Conservation (phyloP, 1,139 yeast species). For the Lodderomyces theae region DNA sequence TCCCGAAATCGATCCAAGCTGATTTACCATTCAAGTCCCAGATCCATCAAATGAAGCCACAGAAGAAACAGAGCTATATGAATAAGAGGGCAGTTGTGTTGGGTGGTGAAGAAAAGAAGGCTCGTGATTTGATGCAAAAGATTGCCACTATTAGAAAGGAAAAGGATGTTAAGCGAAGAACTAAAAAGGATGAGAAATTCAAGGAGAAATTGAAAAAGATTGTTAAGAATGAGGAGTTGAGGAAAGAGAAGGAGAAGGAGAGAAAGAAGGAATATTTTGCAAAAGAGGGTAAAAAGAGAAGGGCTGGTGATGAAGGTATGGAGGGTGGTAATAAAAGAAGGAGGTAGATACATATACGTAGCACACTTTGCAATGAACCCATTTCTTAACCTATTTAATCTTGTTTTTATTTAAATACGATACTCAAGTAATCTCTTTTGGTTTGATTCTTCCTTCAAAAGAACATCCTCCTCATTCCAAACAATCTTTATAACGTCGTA, state of each 20-base stretch:
- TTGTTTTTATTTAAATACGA: conserved; percentile 24
- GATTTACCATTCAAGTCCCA: conserved; percentile 91
- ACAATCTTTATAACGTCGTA: conserved; percentile 70
- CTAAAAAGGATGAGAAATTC: conserved; percentile 76
- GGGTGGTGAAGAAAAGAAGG: conserved; percentile 91
- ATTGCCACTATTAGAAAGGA: conserved; percentile 81
- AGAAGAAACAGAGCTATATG: conserved; percentile 77
- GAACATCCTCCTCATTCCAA: conserved; percentile 56
- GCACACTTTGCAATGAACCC: background rate
- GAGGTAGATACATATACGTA: no score
- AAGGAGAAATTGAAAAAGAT: conserved; percentile 70
- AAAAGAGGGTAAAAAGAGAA: conserved; percentile 68
- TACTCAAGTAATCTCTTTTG: conserved; percentile 33
- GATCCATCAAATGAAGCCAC: conserved; percentile 83
- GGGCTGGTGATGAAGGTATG: conserved; percentile 37
- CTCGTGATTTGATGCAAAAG: conserved; percentile 84
- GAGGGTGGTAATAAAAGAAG: conserved; percentile 5
- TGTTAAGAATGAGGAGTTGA: conserved; percentile 69
- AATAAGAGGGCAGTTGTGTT: conserved; percentile 92
- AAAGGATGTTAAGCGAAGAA: conserved; percentile 74
- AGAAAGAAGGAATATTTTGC: conserved; percentile 85
- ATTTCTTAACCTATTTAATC: background rate
- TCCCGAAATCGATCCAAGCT: conserved; percentile 74
- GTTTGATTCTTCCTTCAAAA: conserved; percentile 29
- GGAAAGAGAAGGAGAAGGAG: conserved; percentile 73